phyloP scores from a whole-genome alignment of 225 moss, liverwort and hornwort genomes.

The Neckera pumila region DNA sequence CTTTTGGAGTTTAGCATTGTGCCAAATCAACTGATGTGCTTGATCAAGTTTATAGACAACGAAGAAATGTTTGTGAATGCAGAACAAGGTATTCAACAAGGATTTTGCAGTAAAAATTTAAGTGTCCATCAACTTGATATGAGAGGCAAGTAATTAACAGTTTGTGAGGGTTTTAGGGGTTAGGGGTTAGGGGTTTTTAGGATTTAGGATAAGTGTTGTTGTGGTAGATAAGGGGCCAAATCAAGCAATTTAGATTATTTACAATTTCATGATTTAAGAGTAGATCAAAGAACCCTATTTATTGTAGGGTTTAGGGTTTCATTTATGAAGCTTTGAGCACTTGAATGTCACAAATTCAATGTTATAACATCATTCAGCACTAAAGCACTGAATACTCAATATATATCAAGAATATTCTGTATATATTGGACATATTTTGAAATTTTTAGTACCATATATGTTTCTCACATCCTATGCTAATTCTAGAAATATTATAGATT shows the following conservation, averaged over 20 bases:
- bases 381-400: background rate
- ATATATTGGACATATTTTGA: background rate
- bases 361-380: background rate
- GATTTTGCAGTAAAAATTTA: background rate
- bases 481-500: background rate
- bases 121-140: too few species aligned
- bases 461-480: background rate
- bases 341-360: too few species aligned
- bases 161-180: background rate
- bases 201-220: background rate
- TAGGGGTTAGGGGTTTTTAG: too few species aligned
- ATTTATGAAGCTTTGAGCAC: background rate
- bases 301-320: too few species aligned
- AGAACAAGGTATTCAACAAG: background rate
- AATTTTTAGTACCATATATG: background rate
- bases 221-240: background rate
- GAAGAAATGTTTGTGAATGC: background rate
- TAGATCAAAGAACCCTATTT: background rate
- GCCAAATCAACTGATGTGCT: background rate
- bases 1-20: background rate
- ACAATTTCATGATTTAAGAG: background rate
- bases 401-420: background rate
- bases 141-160: too few species aligned
- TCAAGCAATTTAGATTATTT: background rate
- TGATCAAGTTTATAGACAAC: background rate